These are phyloP conservation scores for Aureobasidium sp. DNA, from an alignment of 2,329 filamentous ascomycete genomes.

Conservation along the genomic window DNA sequence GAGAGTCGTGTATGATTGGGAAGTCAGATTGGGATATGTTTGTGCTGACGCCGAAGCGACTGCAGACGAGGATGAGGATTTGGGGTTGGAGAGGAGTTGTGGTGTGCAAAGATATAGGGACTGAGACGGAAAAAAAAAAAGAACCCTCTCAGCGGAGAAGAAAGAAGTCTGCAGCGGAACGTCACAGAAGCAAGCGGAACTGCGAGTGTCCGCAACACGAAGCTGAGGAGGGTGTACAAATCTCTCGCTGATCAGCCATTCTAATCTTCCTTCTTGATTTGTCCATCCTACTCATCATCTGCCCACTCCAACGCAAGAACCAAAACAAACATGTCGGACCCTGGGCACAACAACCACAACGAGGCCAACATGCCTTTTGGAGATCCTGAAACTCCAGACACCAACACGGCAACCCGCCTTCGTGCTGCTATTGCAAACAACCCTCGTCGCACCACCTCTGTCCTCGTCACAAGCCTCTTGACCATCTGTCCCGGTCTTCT, in stretches of 20 bases:
- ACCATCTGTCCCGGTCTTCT: constrained; percentile 2
- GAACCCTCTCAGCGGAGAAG: no score
- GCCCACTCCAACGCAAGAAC: not conserved
- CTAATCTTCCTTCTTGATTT: no score
- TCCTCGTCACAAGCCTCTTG: not conserved
- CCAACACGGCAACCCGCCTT: not conserved
- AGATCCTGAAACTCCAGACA: not conserved
- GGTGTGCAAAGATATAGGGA: not conserved
- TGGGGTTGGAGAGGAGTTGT: not conserved
- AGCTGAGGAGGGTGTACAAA: no score
- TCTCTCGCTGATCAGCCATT: no score
- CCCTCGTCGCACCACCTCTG: not conserved
- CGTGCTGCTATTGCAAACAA: not conserved
- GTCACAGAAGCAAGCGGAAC: not conserved
- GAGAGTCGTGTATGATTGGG: not conserved
- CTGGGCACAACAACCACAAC: not conserved
- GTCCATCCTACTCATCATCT: no score
- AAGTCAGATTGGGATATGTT: not conserved
- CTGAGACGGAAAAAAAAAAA: not conserved
- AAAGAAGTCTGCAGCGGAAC: no score
- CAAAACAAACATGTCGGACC: not conserved
- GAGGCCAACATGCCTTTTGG: not conserved
- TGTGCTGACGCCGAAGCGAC: not conserved
- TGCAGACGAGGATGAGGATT: not conserved
- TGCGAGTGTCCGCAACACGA: no score